Percentiles rank a stretch among this genome's conserved stretches.
Conservation (phyloP, 306 rosid genomes). For the Nissolia schottii region DNA sequence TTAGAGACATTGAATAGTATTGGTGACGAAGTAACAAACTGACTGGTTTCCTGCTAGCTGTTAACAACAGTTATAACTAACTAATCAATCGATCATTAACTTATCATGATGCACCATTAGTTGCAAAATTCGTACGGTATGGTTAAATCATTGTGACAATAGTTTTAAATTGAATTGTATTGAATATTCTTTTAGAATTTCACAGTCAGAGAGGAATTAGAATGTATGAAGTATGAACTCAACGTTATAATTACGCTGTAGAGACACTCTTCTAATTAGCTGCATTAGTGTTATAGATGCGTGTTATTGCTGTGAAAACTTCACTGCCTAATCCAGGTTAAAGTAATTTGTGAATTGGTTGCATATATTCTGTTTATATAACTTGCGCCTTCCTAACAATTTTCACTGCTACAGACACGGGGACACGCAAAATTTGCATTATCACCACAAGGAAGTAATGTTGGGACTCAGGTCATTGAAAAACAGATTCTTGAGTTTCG, state of each 20-base stretch:
- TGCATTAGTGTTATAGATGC: not conserved
- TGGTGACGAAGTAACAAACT: not conserved
- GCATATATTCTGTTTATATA: constrained; percentile 3
- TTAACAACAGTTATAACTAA: not conserved
- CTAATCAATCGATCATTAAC: not conserved
- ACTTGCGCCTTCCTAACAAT: not conserved
- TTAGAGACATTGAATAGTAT: not conserved
- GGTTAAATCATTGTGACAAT: not conserved
- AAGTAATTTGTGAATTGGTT: constrained; percentile 13
- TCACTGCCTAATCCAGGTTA: not conserved
- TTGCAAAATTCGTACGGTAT: not conserved
- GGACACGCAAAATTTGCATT: constrained; percentile 46
- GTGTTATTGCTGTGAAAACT: not conserved
- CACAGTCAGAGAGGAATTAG: not conserved
- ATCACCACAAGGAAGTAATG: constrained; percentile 48
- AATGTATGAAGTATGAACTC: not conserved
- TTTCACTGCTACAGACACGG: constrained; percentile 33
- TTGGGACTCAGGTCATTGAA: constrained; percentile 46
- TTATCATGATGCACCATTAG: not conserved
- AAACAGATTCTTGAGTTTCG: constrained; percentile 45
- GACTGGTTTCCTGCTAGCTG: not conserved
- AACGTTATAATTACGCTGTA: not conserved
- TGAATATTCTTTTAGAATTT: not conserved
- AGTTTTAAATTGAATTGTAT: not conserved
- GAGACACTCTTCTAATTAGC: not conserved